These are phyloP conservation scores for Salisapilia sapeloensis DNA, from an alignment of 352 stramenopile species.

Conservation along the genomic window DNA sequence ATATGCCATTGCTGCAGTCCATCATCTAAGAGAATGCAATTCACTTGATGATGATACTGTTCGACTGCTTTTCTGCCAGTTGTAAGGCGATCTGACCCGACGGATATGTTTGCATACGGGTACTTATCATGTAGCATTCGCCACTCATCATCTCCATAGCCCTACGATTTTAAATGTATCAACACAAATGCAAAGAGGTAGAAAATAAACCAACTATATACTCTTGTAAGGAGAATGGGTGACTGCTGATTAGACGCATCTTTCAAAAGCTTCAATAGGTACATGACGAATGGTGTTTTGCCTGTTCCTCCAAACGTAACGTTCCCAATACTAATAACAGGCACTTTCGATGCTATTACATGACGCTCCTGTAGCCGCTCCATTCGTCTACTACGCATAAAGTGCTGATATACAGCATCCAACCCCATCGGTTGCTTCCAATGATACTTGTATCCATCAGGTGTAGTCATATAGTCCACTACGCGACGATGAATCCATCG, in stretches of 20 bases:
- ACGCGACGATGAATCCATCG: too few relatives aligned
- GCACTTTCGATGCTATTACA: too few relatives aligned
- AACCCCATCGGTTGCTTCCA: too few relatives aligned
- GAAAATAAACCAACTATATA: constrained; percentile 5
- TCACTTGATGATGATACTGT: constrained; percentile 8
- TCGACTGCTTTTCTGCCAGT: constrained; percentile 3
- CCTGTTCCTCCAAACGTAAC: constrained; percentile 54
- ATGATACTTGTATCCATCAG: too few relatives aligned
- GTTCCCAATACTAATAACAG: constrained; percentile 51
- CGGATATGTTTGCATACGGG: constrained; percentile 17
- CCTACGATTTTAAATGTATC: constrained; percentile 7
- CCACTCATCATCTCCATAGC: constrained; percentile 57
- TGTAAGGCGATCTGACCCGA: constrained; percentile 16
- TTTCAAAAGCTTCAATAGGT: constrained; percentile 13
- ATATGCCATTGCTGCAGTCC: constrained; percentile 55
- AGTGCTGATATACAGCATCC: too few relatives aligned
- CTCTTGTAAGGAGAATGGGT: constrained; percentile 31
- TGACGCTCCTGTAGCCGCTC: too few relatives aligned
- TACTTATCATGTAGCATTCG: constrained; percentile 27
- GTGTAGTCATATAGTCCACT: too few relatives aligned
- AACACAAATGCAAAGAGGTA: neutral
- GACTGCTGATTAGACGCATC: constrained; percentile 2
- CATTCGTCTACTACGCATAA: too few relatives aligned
- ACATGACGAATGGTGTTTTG: constrained; percentile 46
- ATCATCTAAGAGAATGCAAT: constrained; percentile 36